Percentiles rank a stretch among this genome's conserved stretches.
Evolutionary conservation across 495 filamentous ascomycete genomes (phyloP).

Genomic region (Podospora conica): DNA sequence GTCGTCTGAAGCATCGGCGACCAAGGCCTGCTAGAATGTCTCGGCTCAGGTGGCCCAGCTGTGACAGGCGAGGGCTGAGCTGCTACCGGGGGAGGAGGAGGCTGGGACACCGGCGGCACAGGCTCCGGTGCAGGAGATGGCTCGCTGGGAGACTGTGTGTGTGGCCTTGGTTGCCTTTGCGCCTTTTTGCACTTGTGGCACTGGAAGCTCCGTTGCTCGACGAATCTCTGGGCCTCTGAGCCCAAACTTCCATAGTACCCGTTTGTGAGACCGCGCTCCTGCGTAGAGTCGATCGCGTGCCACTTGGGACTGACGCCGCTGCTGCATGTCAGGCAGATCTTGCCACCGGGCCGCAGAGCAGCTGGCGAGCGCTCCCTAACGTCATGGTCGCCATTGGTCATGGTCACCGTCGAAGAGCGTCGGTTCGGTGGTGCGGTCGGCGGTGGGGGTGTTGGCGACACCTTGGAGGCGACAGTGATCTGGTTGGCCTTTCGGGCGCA

Average conservation of each 20-base stretch:
- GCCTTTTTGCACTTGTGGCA: conserved; percentile 52
- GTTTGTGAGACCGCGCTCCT: conserved; percentile 38
- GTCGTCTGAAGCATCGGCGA: conserved; percentile 14
- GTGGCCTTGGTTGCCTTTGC: conserved; percentile 30
- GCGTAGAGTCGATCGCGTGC: conserved; percentile 43
- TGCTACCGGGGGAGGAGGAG: conserved; percentile 38
- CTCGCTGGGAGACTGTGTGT: conserved; percentile 25
- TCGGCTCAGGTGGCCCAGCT: conserved; percentile 28
- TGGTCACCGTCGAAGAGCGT: conserved; percentile 33
- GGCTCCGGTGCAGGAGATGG: conserved; percentile 31
- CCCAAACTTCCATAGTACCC: conserved; percentile 34
- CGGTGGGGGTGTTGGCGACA: conserved; percentile 21
- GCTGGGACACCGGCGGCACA: conserved; percentile 26
- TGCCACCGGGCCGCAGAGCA: conserved; percentile 31
- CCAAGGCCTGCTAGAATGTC: conserved; percentile 19
- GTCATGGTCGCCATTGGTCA: conserved; percentile 23
- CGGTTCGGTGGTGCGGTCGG: conserved; percentile 23
- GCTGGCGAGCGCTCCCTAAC: conserved; percentile 7
- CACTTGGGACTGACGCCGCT: conserved; percentile 57
- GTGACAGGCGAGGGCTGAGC: conserved; percentile 31
- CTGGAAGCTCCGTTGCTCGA: conserved; percentile 46
- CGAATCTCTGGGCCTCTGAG: conserved; percentile 40
- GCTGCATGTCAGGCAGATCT: conserved; percentile 51
- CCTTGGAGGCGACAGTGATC: conserved; percentile 37
- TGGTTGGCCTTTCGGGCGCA: conserved; percentile 78